Base-by-base conservation (phyloP, 768 basidiomycete species). In the Amyloporia xantha region DNA sequence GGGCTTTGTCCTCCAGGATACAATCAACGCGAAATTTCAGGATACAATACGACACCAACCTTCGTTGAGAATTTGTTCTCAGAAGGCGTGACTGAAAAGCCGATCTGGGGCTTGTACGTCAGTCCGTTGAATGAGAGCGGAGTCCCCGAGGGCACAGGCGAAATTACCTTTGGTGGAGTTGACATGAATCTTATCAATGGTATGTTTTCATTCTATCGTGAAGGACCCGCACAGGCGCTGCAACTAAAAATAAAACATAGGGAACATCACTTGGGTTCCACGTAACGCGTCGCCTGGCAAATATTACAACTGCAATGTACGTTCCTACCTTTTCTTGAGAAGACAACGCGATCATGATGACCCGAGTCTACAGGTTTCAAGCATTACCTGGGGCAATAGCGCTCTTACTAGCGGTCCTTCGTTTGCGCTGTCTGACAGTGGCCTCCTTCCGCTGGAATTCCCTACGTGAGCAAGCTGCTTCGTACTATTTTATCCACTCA, bases 91-190 rank as follows among this genome's bases (percentile, higher is more conserved):
- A 44, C 26, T 24, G 42, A 44, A 24, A 27, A 44, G 13, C 7
- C 42, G 9, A 11, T 44, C 12, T 44, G 19, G 19, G 42, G 42
- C 9, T 6, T 44, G 9, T 44, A 44, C 42, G 26, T 44, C 24
- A 25, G 21, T 44, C 23, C 23, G 9, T 11, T 44, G 26, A 24
- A 11, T 25, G 26, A 44, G 25, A 28, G 19, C 26, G 26, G 26
- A 20, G 9, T 13, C 19, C 23, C 5, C 6, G n/a, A n/a, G n/a
- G 42, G 42, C 6, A 7, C 13, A 13, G 42, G 42, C 9, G 42
- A 44, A 20, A 19, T 44, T 9, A 20, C 42, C 13, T 44, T 44
- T 24, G 42, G 42, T 44, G 42, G 42, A 11, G 24, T 44, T 20
- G 42, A 44, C 42, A 7, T 21, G 26, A 25, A 9, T 20, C 7